Evolutionary conservation across 345 rosid genomes (phyloP).

Genomic region (Gossypium australe): DNA sequence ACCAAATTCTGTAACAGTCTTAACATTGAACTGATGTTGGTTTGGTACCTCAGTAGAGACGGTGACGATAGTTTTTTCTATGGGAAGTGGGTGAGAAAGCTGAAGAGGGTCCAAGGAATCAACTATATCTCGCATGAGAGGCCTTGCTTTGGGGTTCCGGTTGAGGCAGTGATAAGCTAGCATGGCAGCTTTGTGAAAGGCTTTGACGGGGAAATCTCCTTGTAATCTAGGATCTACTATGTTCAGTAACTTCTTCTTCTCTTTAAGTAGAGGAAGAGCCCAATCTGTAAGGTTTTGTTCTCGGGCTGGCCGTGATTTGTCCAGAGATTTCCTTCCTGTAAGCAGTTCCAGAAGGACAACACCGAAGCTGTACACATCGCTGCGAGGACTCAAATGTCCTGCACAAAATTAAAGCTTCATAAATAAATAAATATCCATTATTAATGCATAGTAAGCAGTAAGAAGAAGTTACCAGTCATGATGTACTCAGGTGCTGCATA

Average conservation of each 20-base stretch:
- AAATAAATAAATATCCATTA: not conserved
- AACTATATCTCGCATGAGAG: slow-evolving; percentile 94
- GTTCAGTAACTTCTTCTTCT: slow-evolving; percentile 75
- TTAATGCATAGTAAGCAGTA: not conserved
- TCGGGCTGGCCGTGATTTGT: slow-evolving; percentile 75
- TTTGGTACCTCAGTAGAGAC: slow-evolving; percentile 42
- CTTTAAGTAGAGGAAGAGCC: slow-evolving; percentile 85
- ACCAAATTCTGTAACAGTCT: slow-evolving; percentile 7
- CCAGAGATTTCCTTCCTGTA: slow-evolving; percentile 79
- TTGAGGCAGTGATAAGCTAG: slow-evolving; percentile 94
- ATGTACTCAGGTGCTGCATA: slow-evolving; percentile 98
- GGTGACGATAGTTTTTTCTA: slow-evolving; percentile 35
- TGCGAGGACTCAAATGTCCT: slow-evolving; percentile 84
- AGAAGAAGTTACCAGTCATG: slow-evolving; percentile 64
- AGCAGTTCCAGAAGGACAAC: slow-evolving; percentile 77
- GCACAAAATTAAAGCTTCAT: slow-evolving; percentile 8
- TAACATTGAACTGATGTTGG: slow-evolving; percentile 24
- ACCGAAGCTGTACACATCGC: slow-evolving; percentile 88
- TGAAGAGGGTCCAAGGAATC: slow-evolving; percentile 94
- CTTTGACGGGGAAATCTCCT: slow-evolving; percentile 70
- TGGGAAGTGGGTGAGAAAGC: slow-evolving; percentile 34
- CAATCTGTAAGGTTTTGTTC: slow-evolving; percentile 89
- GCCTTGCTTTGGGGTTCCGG: slow-evolving; percentile 88
- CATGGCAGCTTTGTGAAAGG: slow-evolving; percentile 88
- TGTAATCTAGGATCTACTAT: slow-evolving; percentile 70